Percentiles rank a stretch among this genome's conserved stretches.
Evolutionary conservation across 768 basidiomycete genomes (phyloP).

Genomic region (Amanita pseudoporphyria): DNA sequence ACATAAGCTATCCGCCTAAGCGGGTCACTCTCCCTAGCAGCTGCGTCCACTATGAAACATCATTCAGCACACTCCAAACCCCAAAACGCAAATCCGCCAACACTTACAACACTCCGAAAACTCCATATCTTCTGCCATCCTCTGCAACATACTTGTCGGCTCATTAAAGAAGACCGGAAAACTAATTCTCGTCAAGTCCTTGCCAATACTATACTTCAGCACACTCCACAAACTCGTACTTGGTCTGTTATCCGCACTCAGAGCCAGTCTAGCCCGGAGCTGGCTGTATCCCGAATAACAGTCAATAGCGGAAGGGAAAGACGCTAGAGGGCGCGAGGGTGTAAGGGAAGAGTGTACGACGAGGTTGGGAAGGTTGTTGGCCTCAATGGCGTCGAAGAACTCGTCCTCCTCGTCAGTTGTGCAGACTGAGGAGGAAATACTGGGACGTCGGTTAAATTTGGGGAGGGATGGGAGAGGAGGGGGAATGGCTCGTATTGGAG

Average conservation of each 20-base stretch:
- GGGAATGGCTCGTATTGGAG: not conserved
- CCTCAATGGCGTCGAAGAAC: conserved; percentile 95
- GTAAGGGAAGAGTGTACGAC: conserved; percentile 57
- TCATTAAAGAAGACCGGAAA: conserved; percentile 94
- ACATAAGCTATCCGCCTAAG: conserved; percentile 84
- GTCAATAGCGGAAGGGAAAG: conserved; percentile 9
- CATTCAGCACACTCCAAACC: not conserved
- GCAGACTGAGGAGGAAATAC: conserved; percentile 9
- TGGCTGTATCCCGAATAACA: conserved; percentile 62
- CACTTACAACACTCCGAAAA: conserved; percentile 83
- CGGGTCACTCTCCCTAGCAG: conserved; percentile 66
- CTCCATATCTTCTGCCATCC: conserved; percentile 99
- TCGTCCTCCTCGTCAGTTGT: conserved; percentile 89
- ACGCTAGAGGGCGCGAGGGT: conserved; percentile 23
- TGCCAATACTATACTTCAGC: conserved; percentile 90
- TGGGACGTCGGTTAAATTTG: not conserved
- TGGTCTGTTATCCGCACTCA: conserved; percentile 68
- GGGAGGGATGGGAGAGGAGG: not conserved
- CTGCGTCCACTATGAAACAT: conserved; percentile 64
- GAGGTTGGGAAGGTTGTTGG: conserved; percentile 68
- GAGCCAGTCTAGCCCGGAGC: conserved; percentile 49
- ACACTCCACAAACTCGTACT: conserved; percentile 91
- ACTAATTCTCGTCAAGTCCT: conserved; percentile 92
- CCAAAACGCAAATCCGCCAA: not conserved
- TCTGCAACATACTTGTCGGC: conserved; percentile 92